Evolutionary conservation across 2,329 filamentous ascomycete species (phyloP), one percentile per base, ranked within the genome.

Genomic region (Pseudocercospora ulei): DNA sequence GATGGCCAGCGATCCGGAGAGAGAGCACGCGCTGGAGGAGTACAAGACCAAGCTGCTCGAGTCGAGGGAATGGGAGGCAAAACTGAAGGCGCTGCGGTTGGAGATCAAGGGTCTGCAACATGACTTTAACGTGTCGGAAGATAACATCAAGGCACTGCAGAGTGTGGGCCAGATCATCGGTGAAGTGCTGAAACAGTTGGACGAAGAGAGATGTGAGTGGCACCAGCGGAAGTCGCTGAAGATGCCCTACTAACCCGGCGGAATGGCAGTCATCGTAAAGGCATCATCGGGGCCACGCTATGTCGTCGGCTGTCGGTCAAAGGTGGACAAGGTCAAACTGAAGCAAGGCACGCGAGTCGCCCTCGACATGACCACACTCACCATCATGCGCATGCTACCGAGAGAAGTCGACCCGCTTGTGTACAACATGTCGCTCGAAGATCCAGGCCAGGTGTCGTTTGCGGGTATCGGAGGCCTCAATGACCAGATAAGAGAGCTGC

Each of bases 401-500:
- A 82, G 90, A 63, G 90, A 98, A 70, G 92, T 98, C 60, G 90
- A 98, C 60, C 90, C 90, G 12, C 73, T 98, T 52, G 90, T 98
- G 53, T 98, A 98, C 75, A 98, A 98, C 72, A 98, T 98, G 90
- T 98, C 90, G 12, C 67, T 98, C 55, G 90, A 98, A 64, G 90
- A 98, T 61, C 90, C 90, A 0, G 90, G 90, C 4, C 88, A 96
- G 64, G 81, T 98, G 64, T 95, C 84, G 70, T 98, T 98, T 65
- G 88, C 81, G 25, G 90, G 92, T 55, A 98, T 98, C 53, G 90
- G 90, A 68, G 90, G 90, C 50, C 67, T 98, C 58, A 98, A 98
- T 62, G 90, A 98, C 53, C 90, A 98, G 70, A 98, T 98, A 57
- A 76, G 90, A 65, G 92, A 98, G 68, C 69, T 98, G 53, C 76